Percentiles rank a stretch among this genome's conserved stretches.
Evolutionary conservation across 768 basidiomycete species (phyloP).

Genomic region (Heimioporus sp.): DNA sequence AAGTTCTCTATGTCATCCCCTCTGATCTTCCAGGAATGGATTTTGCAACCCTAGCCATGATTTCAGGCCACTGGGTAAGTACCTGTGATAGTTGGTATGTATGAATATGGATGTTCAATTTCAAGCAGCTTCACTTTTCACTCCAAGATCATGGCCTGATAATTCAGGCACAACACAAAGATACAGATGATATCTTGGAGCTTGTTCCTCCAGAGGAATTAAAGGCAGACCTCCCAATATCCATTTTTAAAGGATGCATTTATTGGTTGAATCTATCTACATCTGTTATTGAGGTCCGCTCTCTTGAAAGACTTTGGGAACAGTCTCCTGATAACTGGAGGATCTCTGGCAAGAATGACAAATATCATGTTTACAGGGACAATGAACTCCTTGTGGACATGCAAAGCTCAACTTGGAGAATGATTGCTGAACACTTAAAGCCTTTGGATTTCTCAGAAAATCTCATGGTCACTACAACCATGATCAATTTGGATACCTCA

Average conservation of each 20-base stretch:
- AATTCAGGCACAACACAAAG: conserved; percentile 6
- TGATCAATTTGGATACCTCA: too few relatives aligned
- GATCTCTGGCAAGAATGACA: background rate
- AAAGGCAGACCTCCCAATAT: conserved; percentile 14
- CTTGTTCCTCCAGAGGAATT: conserved; percentile 14
- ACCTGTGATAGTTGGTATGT: background rate
- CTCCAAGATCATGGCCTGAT: conserved; percentile 2
- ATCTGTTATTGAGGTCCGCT: background rate
- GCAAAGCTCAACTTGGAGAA: conserved; percentile 15
- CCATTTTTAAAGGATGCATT: conserved; percentile 10
- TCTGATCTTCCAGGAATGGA: conserved; percentile 14
- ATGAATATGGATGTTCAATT: background rate
- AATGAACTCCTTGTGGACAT: conserved; percentile 14
- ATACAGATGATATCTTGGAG: conserved; percentile 5
- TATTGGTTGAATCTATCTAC: conserved; percentile 22
- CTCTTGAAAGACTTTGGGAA: too few relatives aligned
- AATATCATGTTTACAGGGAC: background rate
- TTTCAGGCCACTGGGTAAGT: conserved; percentile 10
- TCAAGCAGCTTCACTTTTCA: conserved; percentile 16
- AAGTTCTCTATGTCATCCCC: conserved; percentile 4
- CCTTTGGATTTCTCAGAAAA: conserved; percentile 1
- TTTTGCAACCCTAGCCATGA: conserved; percentile 4
- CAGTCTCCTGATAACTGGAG: conserved; percentile 11
- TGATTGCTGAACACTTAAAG: conserved; percentile 12
- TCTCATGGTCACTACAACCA: conserved; percentile 20